Percentiles rank a stretch among this genome's conserved stretches.
Evolutionary conservation across 2,329 filamentous ascomycete species (phyloP).

Genomic region (Hypoxylon sp.): DNA sequence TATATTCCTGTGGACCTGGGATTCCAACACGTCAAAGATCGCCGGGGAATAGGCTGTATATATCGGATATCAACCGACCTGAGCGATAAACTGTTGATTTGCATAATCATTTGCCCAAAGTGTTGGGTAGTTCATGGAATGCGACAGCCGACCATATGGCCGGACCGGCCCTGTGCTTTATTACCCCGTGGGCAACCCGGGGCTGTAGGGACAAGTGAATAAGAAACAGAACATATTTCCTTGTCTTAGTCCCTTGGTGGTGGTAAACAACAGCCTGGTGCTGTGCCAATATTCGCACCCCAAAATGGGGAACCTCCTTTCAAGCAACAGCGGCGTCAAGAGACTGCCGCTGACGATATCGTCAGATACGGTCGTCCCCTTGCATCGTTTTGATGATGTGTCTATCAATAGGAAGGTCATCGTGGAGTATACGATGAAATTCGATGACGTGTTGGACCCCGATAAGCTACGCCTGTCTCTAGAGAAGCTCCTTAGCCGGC

Average conservation of each 20-base stretch:
- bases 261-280: constrained; percentile 11
- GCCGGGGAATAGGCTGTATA: constrained; percentile 37
- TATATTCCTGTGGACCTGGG: constrained; percentile 37
- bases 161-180: constrained; percentile 16
- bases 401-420: constrained; percentile 37
- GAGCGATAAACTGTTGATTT: constrained; percentile 21
- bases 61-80: constrained; percentile 25
- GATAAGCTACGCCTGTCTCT: constrained; percentile 55
- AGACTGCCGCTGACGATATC: constrained; percentile 29
- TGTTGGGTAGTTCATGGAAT: constrained; percentile 9
- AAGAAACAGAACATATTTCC: constrained; percentile 16
- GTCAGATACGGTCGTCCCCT: constrained; percentile 36
- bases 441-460: constrained; percentile 56
- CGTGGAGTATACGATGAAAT: constrained; percentile 39
- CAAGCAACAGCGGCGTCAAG: constrained; percentile 1
- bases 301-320: constrained; percentile 36
- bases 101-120: constrained; percentile 29
- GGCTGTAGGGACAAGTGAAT: constrained; percentile 15
- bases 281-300: constrained; percentile 12
- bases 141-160: constrained; percentile 19
- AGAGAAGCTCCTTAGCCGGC: constrained; percentile 54
- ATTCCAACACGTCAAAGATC: constrained; percentile 31
- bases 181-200: constrained; percentile 27
- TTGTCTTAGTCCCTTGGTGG: constrained; percentile 11
- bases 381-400: constrained; percentile 39